Conservation (phyloP, 345 rosid species). For the Camelina laxa region DNA sequence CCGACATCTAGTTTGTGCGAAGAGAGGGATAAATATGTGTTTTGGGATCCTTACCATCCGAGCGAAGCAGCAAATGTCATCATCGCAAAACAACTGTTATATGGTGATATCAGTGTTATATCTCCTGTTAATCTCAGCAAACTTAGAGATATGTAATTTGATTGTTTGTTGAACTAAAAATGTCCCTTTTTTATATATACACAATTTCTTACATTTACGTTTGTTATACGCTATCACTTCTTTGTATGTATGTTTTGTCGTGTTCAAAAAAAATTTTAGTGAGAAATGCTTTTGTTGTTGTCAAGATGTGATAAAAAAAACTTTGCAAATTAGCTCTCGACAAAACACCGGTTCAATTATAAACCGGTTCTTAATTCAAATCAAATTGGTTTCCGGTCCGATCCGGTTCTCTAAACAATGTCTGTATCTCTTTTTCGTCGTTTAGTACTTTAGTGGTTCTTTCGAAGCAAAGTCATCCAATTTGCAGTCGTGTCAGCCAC, state of each 20-base stretch:
- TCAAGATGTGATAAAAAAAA: slow-evolving; percentile 10
- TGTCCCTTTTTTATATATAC: slow-evolving; percentile 4
- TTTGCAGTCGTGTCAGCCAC: no score
- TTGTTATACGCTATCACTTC: slow-evolving; percentile 3
- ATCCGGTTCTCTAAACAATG: neutral
- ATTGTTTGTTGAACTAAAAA: slow-evolving; percentile 26
- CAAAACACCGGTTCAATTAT: neutral
- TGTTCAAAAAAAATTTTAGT: neutral
- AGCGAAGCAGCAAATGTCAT: slow-evolving; percentile 49
- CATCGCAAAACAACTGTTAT: slow-evolving; percentile 43
- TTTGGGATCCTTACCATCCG: slow-evolving; percentile 56
- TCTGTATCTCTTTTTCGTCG: neutral
- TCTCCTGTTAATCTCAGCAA: slow-evolving; percentile 51
- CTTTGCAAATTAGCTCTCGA: no score
- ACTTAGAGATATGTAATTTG: slow-evolving; percentile 40
- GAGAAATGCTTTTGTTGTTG: slow-evolving; percentile 26
- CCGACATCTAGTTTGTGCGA: slow-evolving; percentile 43
- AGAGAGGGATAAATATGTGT: slow-evolving; percentile 47
- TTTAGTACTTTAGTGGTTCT: no score
- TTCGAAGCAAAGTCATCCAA: no score
- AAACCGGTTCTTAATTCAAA: neutral
- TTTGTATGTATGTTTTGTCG: slow-evolving; percentile 13
- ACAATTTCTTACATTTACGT: slow-evolving; percentile 13
- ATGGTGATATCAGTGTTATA: slow-evolving; percentile 48
- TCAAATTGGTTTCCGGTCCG: neutral